A percentile compares a stretch with the other conserved stretches of the same genome.
Conservation (phyloP, 2,329 filamentous ascomycete genomes). For the Arthrobotrys megalospora region DNA sequence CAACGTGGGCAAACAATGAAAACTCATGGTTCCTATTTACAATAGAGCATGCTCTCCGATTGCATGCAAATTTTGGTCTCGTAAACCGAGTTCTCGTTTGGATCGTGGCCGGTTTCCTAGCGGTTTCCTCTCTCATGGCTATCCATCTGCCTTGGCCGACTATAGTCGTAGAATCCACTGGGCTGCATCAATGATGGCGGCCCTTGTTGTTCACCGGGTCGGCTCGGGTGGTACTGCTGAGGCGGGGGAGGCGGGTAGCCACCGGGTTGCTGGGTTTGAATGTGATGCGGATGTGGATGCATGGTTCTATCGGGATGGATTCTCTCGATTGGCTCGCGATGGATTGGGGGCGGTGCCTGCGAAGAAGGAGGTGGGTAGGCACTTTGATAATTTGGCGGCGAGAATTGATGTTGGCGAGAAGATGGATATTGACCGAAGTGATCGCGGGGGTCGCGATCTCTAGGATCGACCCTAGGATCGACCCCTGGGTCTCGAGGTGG, state of each 20-base stretch:
- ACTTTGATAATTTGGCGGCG: conserved; percentile 48
- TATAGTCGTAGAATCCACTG: conserved; percentile 42
- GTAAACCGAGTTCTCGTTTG: background rate
- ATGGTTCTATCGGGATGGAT: conserved; percentile 56
- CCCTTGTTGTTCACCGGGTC: conserved; percentile 30
- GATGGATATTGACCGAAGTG: conserved; percentile 37
- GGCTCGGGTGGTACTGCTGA: conserved; percentile 48
- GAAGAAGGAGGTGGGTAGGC: conserved; percentile 54
- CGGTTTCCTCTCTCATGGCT: conserved; percentile 53
- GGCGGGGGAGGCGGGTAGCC: conserved; percentile 51
- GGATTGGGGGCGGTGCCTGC: conserved; percentile 44
- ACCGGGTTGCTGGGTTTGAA: conserved; percentile 48
- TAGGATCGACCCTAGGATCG: conserved; percentile 19
- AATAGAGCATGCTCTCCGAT: background rate
- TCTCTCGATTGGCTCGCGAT: conserved; percentile 54
- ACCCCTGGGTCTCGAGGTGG: conserved; percentile 25
- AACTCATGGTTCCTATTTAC: background rate
- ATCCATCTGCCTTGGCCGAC: conserved; percentile 54
- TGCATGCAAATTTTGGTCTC: background rate
- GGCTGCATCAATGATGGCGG: conserved; percentile 36
- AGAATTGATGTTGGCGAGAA: conserved; percentile 46
- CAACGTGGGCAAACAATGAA: too few relatives aligned
- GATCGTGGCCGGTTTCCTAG: background rate
- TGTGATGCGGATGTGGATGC: conserved; percentile 56
- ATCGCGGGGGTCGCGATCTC: conserved; percentile 42